Evolutionary conservation across 805 yeast genomes (phyloP).

Genomic region (Nakazawaea pomicola): DNA sequence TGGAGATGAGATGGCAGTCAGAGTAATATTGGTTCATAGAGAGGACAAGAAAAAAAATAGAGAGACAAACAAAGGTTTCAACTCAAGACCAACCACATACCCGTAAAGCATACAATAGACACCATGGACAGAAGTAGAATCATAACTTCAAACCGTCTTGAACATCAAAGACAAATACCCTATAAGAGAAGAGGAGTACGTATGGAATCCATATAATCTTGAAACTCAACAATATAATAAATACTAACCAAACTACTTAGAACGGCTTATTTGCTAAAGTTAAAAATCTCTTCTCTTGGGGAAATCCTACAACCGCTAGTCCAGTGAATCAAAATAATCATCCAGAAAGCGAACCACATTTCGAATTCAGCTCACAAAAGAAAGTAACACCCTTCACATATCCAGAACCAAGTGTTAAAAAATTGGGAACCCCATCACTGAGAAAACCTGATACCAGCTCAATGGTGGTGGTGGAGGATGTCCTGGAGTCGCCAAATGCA

Average conservation of each 20-base stretch:
- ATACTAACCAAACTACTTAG: neutral
- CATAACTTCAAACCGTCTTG: neutral
- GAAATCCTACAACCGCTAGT: neutral
- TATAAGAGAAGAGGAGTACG: conserved; percentile 5
- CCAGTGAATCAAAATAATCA: neutral
- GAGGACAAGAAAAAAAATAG: too few species aligned
- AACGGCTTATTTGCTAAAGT: conserved; percentile 2
- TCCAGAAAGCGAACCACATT: conserved; percentile 2
- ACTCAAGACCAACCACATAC: too few species aligned
- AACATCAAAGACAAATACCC: conserved; percentile 1
- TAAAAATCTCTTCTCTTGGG: conserved; percentile 1
- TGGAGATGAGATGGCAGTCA: too few species aligned
- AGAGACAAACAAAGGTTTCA: too few species aligned
- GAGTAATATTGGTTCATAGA: too few species aligned
- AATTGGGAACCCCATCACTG: too few species aligned
- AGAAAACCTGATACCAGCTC: neutral
- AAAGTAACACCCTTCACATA: conserved; percentile 9
- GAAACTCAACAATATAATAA: neutral
- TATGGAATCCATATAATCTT: too few species aligned
- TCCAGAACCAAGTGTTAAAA: conserved; percentile 4
- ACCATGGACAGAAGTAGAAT: neutral
- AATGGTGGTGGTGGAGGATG: too few species aligned
- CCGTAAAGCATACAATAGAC: too few species aligned
- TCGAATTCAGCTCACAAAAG: neutral
- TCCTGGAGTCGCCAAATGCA: conserved; percentile 8